Percentiles rank a stretch among this genome's conserved stretches.
Evolutionary conservation across 345 rosid species (phyloP).

Genomic region (Arabis alpina): DNA sequence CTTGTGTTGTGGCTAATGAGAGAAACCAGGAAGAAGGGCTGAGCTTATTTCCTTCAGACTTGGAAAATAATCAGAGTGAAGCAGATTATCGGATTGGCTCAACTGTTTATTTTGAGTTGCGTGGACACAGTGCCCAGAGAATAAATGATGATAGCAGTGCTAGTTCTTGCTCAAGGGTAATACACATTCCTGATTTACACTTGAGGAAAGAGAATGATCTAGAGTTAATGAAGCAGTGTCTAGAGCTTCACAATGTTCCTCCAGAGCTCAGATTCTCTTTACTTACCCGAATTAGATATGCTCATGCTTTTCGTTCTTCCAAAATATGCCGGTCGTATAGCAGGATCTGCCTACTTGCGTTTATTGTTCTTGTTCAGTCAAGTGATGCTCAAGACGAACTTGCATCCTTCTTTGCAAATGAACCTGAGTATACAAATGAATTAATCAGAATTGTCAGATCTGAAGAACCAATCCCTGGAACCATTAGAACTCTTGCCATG

Average conservation of each 20-base stretch:
- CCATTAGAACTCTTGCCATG: conserved; percentile 91
- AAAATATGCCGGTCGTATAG: conserved; percentile 85
- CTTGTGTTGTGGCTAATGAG: conserved; percentile 89
- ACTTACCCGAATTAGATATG: conserved; percentile 90
- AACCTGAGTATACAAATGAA: conserved; percentile 96
- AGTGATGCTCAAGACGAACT: conserved; percentile 92
- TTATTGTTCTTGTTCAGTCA: conserved; percentile 92
- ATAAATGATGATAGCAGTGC: conserved; percentile 45
- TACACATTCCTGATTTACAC: conserved; percentile 82
- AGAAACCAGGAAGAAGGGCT: conserved; percentile 83
- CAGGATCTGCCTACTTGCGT: conserved; percentile 93
- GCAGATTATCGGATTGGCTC: conserved; percentile 79
- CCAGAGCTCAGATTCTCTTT: conserved; percentile 79
- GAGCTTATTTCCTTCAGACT: conserved; percentile 77
- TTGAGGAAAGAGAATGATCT: conserved; percentile 85
- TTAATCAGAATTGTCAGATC: conserved; percentile 87
- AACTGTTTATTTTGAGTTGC: conserved; percentile 86
- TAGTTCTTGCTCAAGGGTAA: conserved; percentile 55
- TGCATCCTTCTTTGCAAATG: conserved; percentile 88
- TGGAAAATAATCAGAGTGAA: conserved; percentile 59
- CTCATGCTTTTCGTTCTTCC: conserved; percentile 85
- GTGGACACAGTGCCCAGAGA: conserved; percentile 56
- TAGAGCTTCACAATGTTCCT: conserved; percentile 77
- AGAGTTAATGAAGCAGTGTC: conserved; percentile 73
- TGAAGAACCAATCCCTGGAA: conserved; percentile 83